Conservation (phyloP, 2,329 filamentous ascomycete species). For the Blumeria graminis region DNA sequence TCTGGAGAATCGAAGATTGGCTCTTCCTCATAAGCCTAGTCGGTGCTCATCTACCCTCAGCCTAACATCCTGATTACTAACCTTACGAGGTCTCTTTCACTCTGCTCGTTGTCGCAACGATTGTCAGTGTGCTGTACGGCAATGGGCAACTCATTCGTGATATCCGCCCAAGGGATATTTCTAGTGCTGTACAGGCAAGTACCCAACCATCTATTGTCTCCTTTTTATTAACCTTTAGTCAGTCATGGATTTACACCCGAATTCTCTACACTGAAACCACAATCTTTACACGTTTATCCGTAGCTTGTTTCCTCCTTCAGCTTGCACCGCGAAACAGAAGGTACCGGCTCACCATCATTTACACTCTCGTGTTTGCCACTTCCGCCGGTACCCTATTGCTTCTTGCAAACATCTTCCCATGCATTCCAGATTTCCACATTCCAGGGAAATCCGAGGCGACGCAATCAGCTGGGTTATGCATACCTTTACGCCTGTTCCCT, state of each 20-base stretch:
- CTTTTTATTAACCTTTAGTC: not conserved
- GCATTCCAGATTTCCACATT: conserved; percentile 4
- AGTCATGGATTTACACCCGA: conserved; percentile 5
- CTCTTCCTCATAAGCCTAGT: conserved; percentile 7
- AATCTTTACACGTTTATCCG: conserved; percentile 7
- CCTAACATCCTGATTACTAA: not conserved
- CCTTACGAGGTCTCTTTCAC: not conserved
- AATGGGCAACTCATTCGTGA: not conserved
- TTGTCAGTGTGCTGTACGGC: not conserved
- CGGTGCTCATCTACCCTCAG: not conserved
- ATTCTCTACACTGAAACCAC: conserved; percentile 5
- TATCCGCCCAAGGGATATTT: conserved; percentile 3
- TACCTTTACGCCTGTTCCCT: conserved; percentile 2
- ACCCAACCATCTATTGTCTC: not conserved
- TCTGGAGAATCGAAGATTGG: conserved; percentile 9
- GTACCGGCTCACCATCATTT: not conserved
- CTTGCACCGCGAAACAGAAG: not conserved
- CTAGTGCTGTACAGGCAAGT: conserved; percentile 1
- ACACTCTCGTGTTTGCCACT: not conserved
- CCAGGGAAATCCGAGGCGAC: not conserved
- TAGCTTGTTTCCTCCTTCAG: conserved; percentile 6
- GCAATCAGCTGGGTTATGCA: not conserved
- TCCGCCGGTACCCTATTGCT: not conserved
- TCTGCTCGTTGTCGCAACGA: not conserved
- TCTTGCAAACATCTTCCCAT: conserved; percentile 6